Percentiles rank a stretch among this genome's conserved stretches.
Conservation (phyloP, 345 rosid species). For the Draba incana region DNA sequence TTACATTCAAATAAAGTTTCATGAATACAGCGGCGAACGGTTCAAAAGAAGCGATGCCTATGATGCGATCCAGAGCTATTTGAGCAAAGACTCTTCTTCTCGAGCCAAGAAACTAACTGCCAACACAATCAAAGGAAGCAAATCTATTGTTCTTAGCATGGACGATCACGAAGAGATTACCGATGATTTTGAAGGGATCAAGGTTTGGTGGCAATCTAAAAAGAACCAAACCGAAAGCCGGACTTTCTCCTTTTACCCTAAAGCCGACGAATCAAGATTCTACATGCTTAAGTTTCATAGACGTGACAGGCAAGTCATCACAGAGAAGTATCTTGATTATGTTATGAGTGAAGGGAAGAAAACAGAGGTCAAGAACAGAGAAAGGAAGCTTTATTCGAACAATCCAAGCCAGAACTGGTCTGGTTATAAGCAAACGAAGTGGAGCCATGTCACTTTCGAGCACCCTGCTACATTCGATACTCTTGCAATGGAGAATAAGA, state of each 20-base stretch:
- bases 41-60: conserved; percentile 43
- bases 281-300: conserved; percentile 54
- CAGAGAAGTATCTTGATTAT: conserved; percentile 37
- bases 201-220: conserved; percentile 48
- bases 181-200: conserved; percentile 48
- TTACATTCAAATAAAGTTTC: conserved; percentile 47
- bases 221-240: conserved; percentile 22
- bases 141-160: conserved; percentile 47
- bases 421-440: conserved; percentile 25
- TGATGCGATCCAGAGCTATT: conserved; percentile 46
- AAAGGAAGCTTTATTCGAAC: conserved; percentile 54
- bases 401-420: conserved; percentile 40
- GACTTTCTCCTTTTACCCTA: conserved; percentile 38
- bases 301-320: conserved; percentile 43
- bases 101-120: conserved; percentile 55
- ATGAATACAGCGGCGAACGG: conserved; percentile 42
- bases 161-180: conserved; percentile 50
- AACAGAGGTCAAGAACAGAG: conserved; percentile 40
- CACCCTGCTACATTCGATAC: conserved; percentile 67
- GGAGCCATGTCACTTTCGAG: conserved; percentile 50
- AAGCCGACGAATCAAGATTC: conserved; percentile 40
- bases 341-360: conserved; percentile 51
- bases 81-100: conserved; percentile 41
- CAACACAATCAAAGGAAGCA: conserved; percentile 39
- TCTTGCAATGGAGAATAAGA: conserved; percentile 58